Base-by-base conservation (phyloP, 2,329 filamentous ascomycete genomes). In the Talaromyces sp. region DNA sequence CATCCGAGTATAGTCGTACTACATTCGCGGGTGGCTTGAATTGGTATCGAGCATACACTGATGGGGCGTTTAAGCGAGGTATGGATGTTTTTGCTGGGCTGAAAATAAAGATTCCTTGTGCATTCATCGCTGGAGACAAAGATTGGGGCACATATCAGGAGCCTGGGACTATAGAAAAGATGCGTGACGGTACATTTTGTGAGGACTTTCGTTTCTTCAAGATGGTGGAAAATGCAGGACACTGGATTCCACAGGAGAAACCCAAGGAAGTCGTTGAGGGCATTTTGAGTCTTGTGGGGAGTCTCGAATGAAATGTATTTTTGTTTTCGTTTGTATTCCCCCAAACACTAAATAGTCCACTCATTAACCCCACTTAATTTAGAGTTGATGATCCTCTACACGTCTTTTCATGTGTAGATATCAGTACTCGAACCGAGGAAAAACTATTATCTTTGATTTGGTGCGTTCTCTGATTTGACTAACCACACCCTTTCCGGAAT, bases 121-220 rank as follows among this genome's bases (percentile, higher is more conserved):
- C 79, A 1, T 89, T 86, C 65, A 80, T 89, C n/a, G 82, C 81
- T 32, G 87, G 87, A 0, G 77, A 76, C 53, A 72, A 80, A 60
- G 88, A 89, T 65, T 89, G 87, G 87, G 87, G 86, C 0, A 88
- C 84, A 29, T 87, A 83, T 67, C 87, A 90, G 69, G 81, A 87
- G 64, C 86, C 86, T 0, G 85, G 85, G 0, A 85, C 81, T 0
- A 68, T 89, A 6, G 84, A 89, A 68, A 79, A 78, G 27, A 82
- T 85, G 71, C 77, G 56, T 29, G 61, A 68, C 50, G 67, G 69
- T 24, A 72, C 78, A 7, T 77, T 77, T 0, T 87, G 84, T 63
- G 75, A 71, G 27, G 78, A 81, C 60, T 88, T 84, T 67, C 76
- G 77, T 54, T 82, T 83, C 0, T 71, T 76, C 38, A 80, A 69